A percentile compares a stretch with the other conserved stretches of the same genome.
Evolutionary conservation across 1,139 yeast genomes (phyloP).

Genomic region (Suhomyces ambrosiae): DNA sequence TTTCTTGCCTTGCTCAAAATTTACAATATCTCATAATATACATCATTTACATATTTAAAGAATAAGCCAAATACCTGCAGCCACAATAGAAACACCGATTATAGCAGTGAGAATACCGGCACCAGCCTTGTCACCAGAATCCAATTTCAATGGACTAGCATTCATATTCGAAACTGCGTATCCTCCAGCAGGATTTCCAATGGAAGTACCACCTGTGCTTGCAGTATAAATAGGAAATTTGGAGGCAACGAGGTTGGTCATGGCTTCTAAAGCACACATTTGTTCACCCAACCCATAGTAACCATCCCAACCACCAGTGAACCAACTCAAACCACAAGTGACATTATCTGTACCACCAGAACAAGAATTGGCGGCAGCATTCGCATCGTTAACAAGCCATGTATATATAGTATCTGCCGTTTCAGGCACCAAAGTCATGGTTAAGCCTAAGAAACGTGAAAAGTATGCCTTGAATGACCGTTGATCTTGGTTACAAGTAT

Average conservation of each 20-base stretch:
- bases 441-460: constrained; percentile 63
- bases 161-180: constrained; percentile 40
- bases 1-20: no score
- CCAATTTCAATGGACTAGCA: constrained; percentile 51
- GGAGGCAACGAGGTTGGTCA: constrained; percentile 39
- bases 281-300: constrained; percentile 78
- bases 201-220: constrained; percentile 48
- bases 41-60: constrained; percentile 37
- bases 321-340: constrained; percentile 77
- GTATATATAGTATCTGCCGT: constrained; percentile 44
- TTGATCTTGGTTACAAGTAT: constrained; percentile 72
- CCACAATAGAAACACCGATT: constrained; percentile 65
- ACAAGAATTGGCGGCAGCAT: constrained; percentile 73
- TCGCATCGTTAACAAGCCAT: constrained; percentile 36
- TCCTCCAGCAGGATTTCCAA: constrained; percentile 53
- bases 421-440: constrained; percentile 59
- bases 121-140: constrained; percentile 75
- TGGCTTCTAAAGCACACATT: constrained; percentile 72
- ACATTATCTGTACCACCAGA: constrained; percentile 74
- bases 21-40: no score
- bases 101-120: constrained; percentile 85
- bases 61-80: constrained; percentile 74
- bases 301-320: constrained; percentile 57
- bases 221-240: constrained; percentile 39
- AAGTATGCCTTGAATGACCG: constrained; percentile 75